Evolutionary conservation across 108 stramenopile genomes (phyloP), one percentile per base, ranked within the genome.

Genomic region (Nitzschia inconspicua): DNA sequence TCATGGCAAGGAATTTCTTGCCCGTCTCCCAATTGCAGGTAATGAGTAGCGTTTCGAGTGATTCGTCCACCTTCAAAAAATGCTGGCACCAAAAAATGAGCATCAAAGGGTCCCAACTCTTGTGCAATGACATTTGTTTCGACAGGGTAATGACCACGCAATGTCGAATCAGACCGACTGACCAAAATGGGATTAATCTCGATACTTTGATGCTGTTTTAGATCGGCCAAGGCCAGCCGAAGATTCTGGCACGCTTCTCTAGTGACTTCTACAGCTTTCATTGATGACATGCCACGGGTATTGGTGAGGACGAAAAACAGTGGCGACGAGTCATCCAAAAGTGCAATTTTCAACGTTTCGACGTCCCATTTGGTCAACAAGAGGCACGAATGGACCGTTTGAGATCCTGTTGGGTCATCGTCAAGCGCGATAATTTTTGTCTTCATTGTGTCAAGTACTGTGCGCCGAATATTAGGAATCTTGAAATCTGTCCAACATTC

Each of bases 351-450:
- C 7, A 81, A 46, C 6, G 32, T 63, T 25, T 61, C 68, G 5
- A 60, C 47, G 25, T 49, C 42, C 77, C 77, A 81, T 44, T 68
- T 42, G 20, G 75, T 56, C 39, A 75, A 57, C 0, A 81, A 73
- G n/a, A 69, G 57, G 14, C 77, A 66, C 43, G 63, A 66, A 52
- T 81, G 72, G 14, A 81, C 77, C 18, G 77, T 78, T 40, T 81
- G 80, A 13, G 77, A 75, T 14, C 80, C 80, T 0, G 80, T 81
- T 14, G 80, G 80, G 44, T 81, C 80, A 49, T 81, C 80, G 50
- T 81, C 80, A 14, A 78, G 69, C 24, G 70, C 67, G 20, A 64
- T 61, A 9, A 68, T 52, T 36, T 59, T 54, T 47, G 59, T 60
- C 30, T 19, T 44, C 24, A 31, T 46, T 51, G 7, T 18, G 44